Evolutionary conservation across 2,329 filamentous ascomycete species (phyloP), one percentile per base, ranked within the genome.

Genomic region (Grosmannia huntii): DNA sequence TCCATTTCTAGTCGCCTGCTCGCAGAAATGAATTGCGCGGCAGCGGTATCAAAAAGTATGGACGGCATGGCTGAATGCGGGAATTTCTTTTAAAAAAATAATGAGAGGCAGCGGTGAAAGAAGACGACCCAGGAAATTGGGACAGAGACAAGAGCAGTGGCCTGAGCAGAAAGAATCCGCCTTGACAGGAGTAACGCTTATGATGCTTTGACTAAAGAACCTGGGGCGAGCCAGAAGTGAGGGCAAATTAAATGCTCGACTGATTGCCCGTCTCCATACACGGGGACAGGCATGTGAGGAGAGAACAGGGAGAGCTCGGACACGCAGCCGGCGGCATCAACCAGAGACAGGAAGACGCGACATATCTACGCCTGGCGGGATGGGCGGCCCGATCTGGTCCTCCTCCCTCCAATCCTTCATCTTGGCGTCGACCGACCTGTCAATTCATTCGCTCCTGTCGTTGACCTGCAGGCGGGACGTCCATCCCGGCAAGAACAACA

Each of bases 1-100:
- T 31, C 41, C 54, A 23, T 31, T 25, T 56, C 21, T 56, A 28
- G 44, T 21, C 38, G 54, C 28, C 41, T 27, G 44, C 44, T 38
- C 28, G 54, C 54, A 56, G 44, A 46, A 56, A 56, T 56, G 44
- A 49, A 56, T 56, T 56, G 54, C 54, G 54, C 41, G 23, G 44
- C 41, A 31, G 53, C 54, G 27, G 33, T 12, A 49, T 36, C 23
- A 21, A 56, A 49, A n/a, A 14, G 53, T 38, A 10, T 27, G 23
- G 38, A 23, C 6, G 21, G n/a, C 9, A 41, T 38, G 16, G 36
- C n/a, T 2, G 23, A 46, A 46, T 31, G 11, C 5, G 38, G 52
- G 33, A 19, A 7, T n/a, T 23, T 33, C 9, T 14, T 38, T 38
- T 16, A 14, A 38, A 55, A 55, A 36, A 19, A 27, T 12, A 10